phyloP scores from a whole-genome alignment of 352 stramenopile species.

The Pythium coloratum region DNA sequence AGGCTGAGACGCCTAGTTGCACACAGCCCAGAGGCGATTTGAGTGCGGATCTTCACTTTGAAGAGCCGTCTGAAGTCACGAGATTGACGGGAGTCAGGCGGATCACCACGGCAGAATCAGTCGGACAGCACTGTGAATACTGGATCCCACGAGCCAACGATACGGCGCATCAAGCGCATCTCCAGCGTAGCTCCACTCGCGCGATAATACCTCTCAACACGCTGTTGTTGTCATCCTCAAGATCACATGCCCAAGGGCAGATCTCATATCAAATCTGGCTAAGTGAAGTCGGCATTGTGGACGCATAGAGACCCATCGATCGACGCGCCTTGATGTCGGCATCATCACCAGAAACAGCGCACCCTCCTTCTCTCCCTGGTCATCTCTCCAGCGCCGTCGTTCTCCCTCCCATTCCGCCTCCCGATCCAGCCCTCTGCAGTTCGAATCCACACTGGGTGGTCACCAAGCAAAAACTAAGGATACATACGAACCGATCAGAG shows the following conservation, averaged over 20 bases:
- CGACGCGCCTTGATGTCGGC: neutral
- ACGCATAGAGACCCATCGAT: conserved; percentile 1
- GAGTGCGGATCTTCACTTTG: neutral
- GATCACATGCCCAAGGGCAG: conserved; percentile 7
- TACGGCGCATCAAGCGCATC: neutral
- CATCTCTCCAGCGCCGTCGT: neutral
- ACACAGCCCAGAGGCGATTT: neutral
- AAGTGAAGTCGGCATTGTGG: conserved; percentile 28
- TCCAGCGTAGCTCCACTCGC: conserved; percentile 3
- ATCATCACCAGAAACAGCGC: neutral
- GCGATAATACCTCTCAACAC: conserved; percentile 28
- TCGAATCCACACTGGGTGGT: neutral
- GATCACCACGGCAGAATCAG: neutral
- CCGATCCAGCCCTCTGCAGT: neutral
- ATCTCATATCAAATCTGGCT: conserved; percentile 35
- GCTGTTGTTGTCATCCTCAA: conserved; percentile 28
- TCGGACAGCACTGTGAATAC: neutral
- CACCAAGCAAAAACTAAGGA: neutral
- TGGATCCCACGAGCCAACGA: neutral
- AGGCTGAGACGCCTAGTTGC: neutral
- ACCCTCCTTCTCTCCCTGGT: neutral
- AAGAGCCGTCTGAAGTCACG: neutral
- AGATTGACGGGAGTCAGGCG: neutral
- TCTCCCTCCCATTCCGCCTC: neutral
- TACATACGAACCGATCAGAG: neutral